phyloP scores from a whole-genome alignment of 2,329 filamentous ascomycete species.

The Ophiocordyceps australis region DNA sequence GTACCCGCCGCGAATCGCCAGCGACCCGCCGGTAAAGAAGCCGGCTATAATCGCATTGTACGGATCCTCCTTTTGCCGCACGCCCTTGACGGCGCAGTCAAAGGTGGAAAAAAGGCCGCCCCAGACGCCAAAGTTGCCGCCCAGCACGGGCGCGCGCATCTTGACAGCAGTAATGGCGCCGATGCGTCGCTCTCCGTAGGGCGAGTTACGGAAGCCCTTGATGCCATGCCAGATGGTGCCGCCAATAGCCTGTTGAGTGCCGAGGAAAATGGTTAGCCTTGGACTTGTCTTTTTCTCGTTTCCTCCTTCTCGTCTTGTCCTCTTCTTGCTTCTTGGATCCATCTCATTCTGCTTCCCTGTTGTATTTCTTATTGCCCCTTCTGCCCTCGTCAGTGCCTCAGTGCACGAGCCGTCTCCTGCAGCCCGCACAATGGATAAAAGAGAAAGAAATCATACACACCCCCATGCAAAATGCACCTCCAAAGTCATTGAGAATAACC shows the following conservation, averaged over 20 bases:
- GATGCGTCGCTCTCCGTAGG: conserved; percentile 87
- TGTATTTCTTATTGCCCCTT: no score
- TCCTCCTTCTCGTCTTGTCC: no score
- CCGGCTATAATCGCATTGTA: conserved; percentile 97
- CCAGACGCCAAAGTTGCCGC: conserved; percentile 97
- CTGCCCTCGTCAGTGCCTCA: no score
- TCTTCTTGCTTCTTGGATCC: no score
- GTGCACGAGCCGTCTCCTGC: neutral
- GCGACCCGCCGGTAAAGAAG: conserved; percentile 85
- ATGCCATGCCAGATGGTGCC: conserved; percentile 91
- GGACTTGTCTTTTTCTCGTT: neutral
- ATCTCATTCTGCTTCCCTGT: no score
- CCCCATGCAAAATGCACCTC: conserved; percentile 92
- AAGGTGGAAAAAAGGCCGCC: conserved; percentile 91
- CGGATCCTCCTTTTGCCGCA: conserved; percentile 91
- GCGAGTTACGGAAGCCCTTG: conserved; percentile 81
- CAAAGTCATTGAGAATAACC: conserved; percentile 94
- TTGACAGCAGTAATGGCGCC: conserved; percentile 95
- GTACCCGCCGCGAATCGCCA: conserved; percentile 81
- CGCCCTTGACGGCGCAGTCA: conserved; percentile 90
- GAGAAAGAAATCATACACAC: conserved; percentile 45
- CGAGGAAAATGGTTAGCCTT: neutral
- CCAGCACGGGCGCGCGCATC: conserved; percentile 85
- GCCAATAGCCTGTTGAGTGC: conserved; percentile 53
- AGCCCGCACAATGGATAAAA: no score